Evolutionary conservation across 2,329 filamentous ascomycete species (phyloP), one percentile per base, ranked within the genome.

Genomic region (Colletotrichum spaethianum): DNA sequence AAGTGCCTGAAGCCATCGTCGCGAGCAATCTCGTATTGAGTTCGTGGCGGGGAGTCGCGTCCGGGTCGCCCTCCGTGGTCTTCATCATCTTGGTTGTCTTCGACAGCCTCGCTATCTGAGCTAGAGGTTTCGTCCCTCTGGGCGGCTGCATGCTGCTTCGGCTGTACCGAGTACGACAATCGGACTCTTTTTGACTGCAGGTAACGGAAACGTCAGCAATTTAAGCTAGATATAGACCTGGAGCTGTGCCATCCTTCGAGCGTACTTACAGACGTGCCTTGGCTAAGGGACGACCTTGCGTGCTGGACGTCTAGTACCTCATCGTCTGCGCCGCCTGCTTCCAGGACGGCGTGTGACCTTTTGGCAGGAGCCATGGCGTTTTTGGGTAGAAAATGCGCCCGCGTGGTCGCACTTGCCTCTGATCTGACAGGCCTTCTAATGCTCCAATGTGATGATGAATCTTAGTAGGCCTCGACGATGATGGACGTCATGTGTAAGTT

Each of bases 11-110:
- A 92, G 61, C 87, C 87, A 55, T 84, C 84, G 78, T 92, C 90
- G 69, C 90, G 86, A 81, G 89, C 84, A 12, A 87, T 78, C 74
- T 92, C 90, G 78, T 92, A 92, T 73, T 92, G 90, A 0, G 90
- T 91, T 52, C 86, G 85, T 0, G 86, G 82, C 0, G 86, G 87
- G 0, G 83, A 78, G 23, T 79, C 74, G 5, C 66, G 72, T 4
- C 76, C 56, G 63, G 79, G 63, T 67, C 73, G 59, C 33, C 76
- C 72, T 56, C 80, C 79, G 31, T 80, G 80, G 4, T 80, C 77
- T 14, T 75, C 72, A 11, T 70, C 56, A 16, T 77, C 76, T n/a
- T 80, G 79, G 14, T 79, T 78, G 14, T 83, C 81, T 50, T 78
- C 76, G 62, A 73, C 63, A 11, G 72, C 55, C 16, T 70, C 71